Percentiles rank a stretch among this genome's conserved stretches.
phyloP scores from a whole-genome alignment of 768 basidiomycete genomes.

The Kwoniella heveanensis region DNA sequence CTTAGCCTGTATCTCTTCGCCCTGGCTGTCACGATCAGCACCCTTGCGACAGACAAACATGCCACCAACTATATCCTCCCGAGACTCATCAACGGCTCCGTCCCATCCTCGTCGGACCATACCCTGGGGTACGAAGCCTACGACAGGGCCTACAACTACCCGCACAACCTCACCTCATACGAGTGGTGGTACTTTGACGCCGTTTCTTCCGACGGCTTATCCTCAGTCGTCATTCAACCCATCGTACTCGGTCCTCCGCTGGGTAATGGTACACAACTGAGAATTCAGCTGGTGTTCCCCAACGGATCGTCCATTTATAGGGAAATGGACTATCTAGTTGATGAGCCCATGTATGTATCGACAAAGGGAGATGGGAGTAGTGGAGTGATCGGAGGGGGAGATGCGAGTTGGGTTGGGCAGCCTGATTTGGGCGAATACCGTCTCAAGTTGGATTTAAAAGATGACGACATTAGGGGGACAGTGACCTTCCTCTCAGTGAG shows the following conservation, averaged over 20 bases:
- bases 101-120: background rate
- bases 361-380: conserved; percentile 15
- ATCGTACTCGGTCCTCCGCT: background rate
- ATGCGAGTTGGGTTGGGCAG: conserved; percentile 14
- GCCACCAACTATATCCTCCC: conserved; percentile 13
- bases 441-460: conserved; percentile 4
- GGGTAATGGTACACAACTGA: background rate
- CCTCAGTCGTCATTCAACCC: conserved; percentile 5
- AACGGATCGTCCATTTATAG: background rate
- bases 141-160: conserved; percentile 8
- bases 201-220: conserved; percentile 2
- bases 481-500: conserved; percentile 7
- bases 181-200: conserved; percentile 23
- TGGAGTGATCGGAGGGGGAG: conserved; percentile 8
- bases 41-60: background rate
- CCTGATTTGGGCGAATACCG: conserved; percentile 9
- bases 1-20: background rate
- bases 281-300: conserved; percentile 3
- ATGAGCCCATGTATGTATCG: conserved; percentile 4
- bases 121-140: background rate
- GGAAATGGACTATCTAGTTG: background rate
- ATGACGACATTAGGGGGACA: conserved; percentile 9
- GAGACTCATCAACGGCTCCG: background rate
- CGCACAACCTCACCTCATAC: conserved; percentile 8
- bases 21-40: background rate